Conservation (phyloP, 495 filamentous ascomycete species). For the Sordaria brevicollis region DNA sequence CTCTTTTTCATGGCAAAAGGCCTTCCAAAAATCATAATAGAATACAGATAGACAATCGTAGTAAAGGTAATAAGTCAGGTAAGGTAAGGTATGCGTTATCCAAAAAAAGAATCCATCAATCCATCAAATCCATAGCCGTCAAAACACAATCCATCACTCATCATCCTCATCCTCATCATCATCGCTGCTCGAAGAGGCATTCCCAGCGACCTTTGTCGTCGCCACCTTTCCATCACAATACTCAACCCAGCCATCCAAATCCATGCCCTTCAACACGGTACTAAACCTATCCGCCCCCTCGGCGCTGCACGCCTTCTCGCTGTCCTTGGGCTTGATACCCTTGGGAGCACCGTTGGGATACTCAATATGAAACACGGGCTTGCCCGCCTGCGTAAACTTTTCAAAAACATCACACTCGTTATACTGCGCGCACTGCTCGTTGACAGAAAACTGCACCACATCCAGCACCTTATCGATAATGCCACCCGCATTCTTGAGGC, state of each 20-base stretch:
- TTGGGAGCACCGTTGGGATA: conserved; percentile 42
- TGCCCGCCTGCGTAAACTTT: conserved; percentile 45
- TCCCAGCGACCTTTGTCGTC: conserved; percentile 7
- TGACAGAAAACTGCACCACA: conserved; percentile 56
- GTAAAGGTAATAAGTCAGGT: too few relatives aligned
- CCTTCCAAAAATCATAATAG: background rate
- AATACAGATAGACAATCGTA: background rate
- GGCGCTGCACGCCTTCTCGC: conserved; percentile 3
- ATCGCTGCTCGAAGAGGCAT: background rate
- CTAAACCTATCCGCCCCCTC: conserved; percentile 34
- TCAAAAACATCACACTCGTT: conserved; percentile 44
- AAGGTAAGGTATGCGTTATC: background rate
- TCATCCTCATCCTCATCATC: background rate
- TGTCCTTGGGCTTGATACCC: conserved; percentile 20
- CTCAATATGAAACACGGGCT: conserved; percentile 69
- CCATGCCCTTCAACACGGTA: conserved; percentile 55
- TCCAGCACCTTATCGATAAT: conserved; percentile 47
- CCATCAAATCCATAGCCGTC: too few relatives aligned
- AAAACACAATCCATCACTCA: background rate
- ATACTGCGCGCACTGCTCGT: conserved; percentile 57
- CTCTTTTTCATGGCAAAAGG: background rate
- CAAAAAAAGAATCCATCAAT: background rate
- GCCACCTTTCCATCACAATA: conserved; percentile 24
- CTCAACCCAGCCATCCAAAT: conserved; percentile 49
- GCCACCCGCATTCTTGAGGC: conserved; percentile 55